Conservation (phyloP, 2,329 filamentous ascomycete species). For the Apiospora kogelbergensis region DNA sequence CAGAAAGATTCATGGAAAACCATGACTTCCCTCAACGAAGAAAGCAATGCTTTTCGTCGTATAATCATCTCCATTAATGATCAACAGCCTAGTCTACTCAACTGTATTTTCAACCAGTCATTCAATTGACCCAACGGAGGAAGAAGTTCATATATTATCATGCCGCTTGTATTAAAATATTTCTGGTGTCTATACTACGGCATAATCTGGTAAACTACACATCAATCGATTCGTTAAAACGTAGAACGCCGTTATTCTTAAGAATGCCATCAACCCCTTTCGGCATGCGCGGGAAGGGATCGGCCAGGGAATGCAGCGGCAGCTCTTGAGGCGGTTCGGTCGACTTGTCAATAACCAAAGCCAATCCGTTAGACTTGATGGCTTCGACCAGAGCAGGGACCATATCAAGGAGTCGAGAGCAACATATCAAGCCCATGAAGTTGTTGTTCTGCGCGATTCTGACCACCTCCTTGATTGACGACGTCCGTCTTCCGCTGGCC, state of each 20-base stretch:
- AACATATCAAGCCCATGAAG: slow-evolving; percentile 95
- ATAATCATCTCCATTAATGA: too few relatives aligned
- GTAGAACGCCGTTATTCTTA: slow-evolving; percentile 80
- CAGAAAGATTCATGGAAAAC: neutral
- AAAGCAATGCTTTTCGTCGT: too few relatives aligned
- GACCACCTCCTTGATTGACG: slow-evolving; percentile 92
- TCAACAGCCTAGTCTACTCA: too few relatives aligned
- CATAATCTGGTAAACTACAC: slow-evolving; percentile 39
- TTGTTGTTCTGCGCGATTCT: slow-evolving; percentile 94
- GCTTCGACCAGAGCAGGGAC: slow-evolving; percentile 89
- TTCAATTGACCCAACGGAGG: too few relatives aligned
- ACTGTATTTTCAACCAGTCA: too few relatives aligned
- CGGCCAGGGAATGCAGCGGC: slow-evolving; percentile 34
- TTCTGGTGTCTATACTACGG: too few relatives aligned
- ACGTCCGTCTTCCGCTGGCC: slow-evolving; percentile 69
- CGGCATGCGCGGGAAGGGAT: slow-evolving; percentile 62
- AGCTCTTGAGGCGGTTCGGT: slow-evolving; percentile 48
- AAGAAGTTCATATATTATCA: too few relatives aligned
- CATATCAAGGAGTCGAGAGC: slow-evolving; percentile 82
- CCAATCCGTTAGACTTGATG: slow-evolving; percentile 91
- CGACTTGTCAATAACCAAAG: slow-evolving; percentile 86
- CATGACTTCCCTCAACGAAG: too few relatives aligned
- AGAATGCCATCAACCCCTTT: slow-evolving; percentile 86
- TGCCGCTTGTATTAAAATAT: too few relatives aligned
- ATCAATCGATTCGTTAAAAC: slow-evolving; percentile 92